These are phyloP conservation scores for Spergularia azorica DNA, from an alignment of 179 eudicot species.

Conservation along the genomic window DNA sequence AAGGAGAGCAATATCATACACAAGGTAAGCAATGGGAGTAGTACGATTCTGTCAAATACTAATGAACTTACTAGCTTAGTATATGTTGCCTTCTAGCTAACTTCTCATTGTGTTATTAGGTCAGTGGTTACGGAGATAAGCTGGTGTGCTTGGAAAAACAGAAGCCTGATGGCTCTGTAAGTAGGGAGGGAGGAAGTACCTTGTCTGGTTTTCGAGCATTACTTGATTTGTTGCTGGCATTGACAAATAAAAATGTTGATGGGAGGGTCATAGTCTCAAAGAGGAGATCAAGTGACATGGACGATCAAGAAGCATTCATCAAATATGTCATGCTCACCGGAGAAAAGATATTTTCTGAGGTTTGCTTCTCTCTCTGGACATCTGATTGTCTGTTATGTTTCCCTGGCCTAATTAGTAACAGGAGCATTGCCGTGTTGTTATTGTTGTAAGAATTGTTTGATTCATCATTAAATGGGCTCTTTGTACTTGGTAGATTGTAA, in stretches of 20 bases:
- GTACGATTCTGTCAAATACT: slow-evolving; percentile 2
- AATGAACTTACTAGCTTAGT: neutral
- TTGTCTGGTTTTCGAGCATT: slow-evolving; percentile 77
- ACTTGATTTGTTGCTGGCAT: slow-evolving; percentile 58
- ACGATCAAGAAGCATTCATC: slow-evolving; percentile 60
- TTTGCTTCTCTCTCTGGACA: slow-evolving; percentile 32
- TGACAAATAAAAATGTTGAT: slow-evolving; percentile 77
- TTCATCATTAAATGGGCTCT: neutral
- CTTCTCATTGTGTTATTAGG: slow-evolving; percentile 38
- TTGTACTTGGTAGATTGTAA: slow-evolving; percentile 46
- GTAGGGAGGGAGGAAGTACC: slow-evolving; percentile 57
- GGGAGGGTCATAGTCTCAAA: slow-evolving; percentile 80
- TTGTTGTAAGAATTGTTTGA: neutral
- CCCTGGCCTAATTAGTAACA: neutral
- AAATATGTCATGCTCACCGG: slow-evolving; percentile 98
- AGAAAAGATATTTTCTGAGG: slow-evolving; percentile 89
- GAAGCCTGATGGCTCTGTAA: slow-evolving; percentile 32
- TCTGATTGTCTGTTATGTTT: neutral
- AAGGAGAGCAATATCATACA: slow-evolving; percentile 88
- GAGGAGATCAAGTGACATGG: slow-evolving; percentile 33
- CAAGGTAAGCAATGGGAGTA: slow-evolving; percentile 56
- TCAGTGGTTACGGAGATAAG: slow-evolving; percentile 89
- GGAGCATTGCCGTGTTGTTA: neutral
- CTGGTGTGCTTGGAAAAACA: slow-evolving; percentile 39
- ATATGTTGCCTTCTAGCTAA: neutral